Evolutionary conservation across 2,329 filamentous ascomycete species (phyloP), one percentile per base, ranked within the genome.

Genomic region (Pseudogymnoascus sp.): DNA sequence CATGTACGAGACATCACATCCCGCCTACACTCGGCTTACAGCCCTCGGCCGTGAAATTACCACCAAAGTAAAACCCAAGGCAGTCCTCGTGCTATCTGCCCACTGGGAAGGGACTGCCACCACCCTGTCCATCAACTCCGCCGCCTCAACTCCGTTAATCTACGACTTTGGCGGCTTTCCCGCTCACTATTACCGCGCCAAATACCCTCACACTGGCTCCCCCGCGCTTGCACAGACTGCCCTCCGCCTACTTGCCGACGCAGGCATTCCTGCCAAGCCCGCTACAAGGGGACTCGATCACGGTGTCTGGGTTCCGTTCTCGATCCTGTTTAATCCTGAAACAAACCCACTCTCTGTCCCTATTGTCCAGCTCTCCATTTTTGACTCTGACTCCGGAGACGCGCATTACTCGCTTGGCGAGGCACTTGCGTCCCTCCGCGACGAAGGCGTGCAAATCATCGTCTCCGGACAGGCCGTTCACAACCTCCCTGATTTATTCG

Each of bases 161-260:
- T 90, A 89, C 70, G 87, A 90, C 81, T 90, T 88, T 75, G 87
- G 88, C 69, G 86, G 86, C 1, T 91, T 90, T 70, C 88, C 87
- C 0, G 72, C 79, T 1, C 79, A 88, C 66, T 90, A 84, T 69
- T 90, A 90, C 71, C 75, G 86, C 63, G 83, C 86, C 59, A 77
- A 83, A 59, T 91, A 84, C 65, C 86, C 86, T 0, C 84, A 86
- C 67, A 79, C 75, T 33, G 88, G 87, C 33, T 84, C 79, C 47
- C 80, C 80, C 3, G 76, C 81, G 37, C 70, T 91, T 6, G 85
- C 86, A 1, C 73, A 79, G 22, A 79, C 79, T 59, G 78, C 90
- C 60, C 78, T 88, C 36, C 70, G 74, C 14, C 71, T 81, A 58
- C 75, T 90, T 5, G 73, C 75, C 3, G 70, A 78, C 4, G 80